Evolutionary conservation across 2,329 filamentous ascomycete species (phyloP).

Genomic region (Aspergillus udagawae): DNA sequence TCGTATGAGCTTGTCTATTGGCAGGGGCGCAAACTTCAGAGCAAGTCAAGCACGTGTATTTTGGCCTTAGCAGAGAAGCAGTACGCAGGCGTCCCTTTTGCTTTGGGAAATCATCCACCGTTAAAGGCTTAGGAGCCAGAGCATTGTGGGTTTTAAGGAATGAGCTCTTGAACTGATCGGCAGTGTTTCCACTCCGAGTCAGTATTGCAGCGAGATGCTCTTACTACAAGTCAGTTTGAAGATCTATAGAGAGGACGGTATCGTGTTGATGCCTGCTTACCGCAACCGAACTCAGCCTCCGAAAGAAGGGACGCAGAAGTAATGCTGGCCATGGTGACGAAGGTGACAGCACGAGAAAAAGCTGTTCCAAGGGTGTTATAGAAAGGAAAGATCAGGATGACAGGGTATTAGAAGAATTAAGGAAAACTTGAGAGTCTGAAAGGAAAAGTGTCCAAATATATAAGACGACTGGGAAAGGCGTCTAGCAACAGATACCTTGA

Average conservation of each 20-base stretch:
- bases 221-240: conserved; percentile 20
- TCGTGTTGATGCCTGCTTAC: conserved; percentile 23
- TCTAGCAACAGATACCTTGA: neutral
- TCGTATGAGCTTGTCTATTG: conserved; percentile 32
- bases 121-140: conserved; percentile 26
- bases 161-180: conserved; percentile 32
- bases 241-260: neutral
- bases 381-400: conserved; percentile 1
- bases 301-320: conserved; percentile 30
- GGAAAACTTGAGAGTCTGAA: neutral
- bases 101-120: conserved; percentile 15
- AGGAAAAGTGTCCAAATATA: neutral
- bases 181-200: conserved; percentile 27
- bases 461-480: neutral
- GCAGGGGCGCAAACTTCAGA: conserved; percentile 27
- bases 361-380: neutral
- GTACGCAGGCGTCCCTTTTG: conserved; percentile 19
- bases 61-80: conserved; percentile 32
- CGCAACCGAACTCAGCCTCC: conserved; percentile 40
- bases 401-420: neutral
- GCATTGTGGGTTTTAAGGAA: conserved; percentile 31
- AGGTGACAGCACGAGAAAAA: neutral
- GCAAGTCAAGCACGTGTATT: conserved; percentile 38
- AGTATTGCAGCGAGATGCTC: conserved; percentile 38
- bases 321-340: conserved; percentile 31